Evolutionary conservation across 805 yeast genomes (phyloP), one percentile per base, ranked within the genome.

Genomic region (Ogataea methanolica): DNA sequence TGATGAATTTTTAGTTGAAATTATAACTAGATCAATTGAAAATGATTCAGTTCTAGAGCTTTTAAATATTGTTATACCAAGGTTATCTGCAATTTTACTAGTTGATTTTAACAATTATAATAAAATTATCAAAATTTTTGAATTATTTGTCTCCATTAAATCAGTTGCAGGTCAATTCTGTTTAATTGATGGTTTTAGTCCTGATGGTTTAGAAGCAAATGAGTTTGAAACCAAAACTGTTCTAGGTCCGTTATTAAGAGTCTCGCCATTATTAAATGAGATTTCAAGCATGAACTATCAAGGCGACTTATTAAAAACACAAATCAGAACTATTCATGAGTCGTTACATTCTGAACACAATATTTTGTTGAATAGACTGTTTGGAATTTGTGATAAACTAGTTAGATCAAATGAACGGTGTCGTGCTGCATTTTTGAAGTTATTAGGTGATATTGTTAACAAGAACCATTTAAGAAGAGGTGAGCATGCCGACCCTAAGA

Each of bases 381-480:
- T 88, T 59, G 75, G 71, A 53, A 79, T 94, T 36, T 67, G 83
- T 44, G 86, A 91, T 61, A 82, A 78, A 57, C 74, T 94, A 40
- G 78, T 94, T 14, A 75, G 98, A 52, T 88, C 89, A 0, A 81
- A 89, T 5, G 68, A 76, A 0, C 68, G 70, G 12, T 77, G 96
- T 0, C 77, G 98, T 51, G 70, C 71, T 35, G 82, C 71, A 37
- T 60, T 91, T 43, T 67, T 94, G 55, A 67, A 73, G 42, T 90
- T 83, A 73, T 81, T 91, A 65, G 85, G 87, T 1, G 75, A 75
- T 26, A 74, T 89, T 37, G 77, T 88, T n/a, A 88, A 92, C 58
- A 74, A 78, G 43, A 90, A 91, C 62, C 97, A 90, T 65, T 75
- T 88, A 55, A 81, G 98, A 68, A 78, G 88, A 57, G 96, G 96